A percentile compares a stretch with the other conserved stretches of the same genome.
phyloP scores from a whole-genome alignment of 2,329 filamentous ascomycete species.

The Alternaria infectoria region DNA sequence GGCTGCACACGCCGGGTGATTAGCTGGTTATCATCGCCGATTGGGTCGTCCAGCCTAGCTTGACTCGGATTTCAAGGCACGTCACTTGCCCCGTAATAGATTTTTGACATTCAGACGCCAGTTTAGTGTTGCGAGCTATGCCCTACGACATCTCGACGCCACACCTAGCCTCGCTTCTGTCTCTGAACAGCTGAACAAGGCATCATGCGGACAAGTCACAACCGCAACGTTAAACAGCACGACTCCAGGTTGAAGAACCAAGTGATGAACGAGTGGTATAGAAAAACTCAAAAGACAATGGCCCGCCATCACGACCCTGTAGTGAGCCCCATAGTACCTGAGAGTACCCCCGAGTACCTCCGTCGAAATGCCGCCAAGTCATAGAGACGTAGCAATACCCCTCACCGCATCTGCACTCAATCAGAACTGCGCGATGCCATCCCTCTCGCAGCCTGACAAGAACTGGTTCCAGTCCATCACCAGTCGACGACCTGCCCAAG shows the following conservation, averaged over 20 bases:
- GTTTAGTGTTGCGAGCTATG: not conserved
- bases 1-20: conserved; percentile 5
- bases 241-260: not conserved
- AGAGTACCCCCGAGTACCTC: not conserved
- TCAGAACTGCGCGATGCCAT: conserved; percentile 25
- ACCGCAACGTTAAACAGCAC: not conserved
- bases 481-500: conserved; percentile 18
- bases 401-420: not conserved
- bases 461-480: conserved; percentile 22
- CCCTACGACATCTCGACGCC: not conserved
- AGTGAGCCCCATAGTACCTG: not conserved
- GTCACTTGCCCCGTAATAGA: not conserved
- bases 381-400: not conserved
- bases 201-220: not conserved
- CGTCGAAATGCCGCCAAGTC: not conserved
- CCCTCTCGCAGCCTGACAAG: conserved; percentile 24
- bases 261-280: not conserved
- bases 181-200: not conserved
- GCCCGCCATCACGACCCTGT: not conserved
- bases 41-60: not conserved
- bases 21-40: conserved; percentile 10
- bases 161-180: not conserved
- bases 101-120: not conserved
- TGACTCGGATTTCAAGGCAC: not conserved
- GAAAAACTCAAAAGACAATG: not conserved